These are phyloP conservation scores for Naganishia onofrii DNA, from an alignment of 768 basidiomycete species.

Conservation along the genomic window DNA sequence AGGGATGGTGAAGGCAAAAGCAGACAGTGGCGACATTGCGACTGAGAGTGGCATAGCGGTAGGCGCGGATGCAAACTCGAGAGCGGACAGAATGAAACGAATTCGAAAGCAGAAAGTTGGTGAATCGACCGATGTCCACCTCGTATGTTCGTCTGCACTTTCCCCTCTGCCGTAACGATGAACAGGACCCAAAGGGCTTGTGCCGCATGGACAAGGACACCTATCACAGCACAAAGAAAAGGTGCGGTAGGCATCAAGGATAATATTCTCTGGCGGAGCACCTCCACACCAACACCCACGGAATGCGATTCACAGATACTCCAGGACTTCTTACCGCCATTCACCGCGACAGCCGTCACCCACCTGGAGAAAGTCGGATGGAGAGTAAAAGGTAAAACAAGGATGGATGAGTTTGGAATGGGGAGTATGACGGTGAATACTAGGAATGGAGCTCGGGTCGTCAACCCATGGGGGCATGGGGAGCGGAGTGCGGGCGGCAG, in stretches of 20 bases:
- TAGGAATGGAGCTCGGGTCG: conserved; percentile 69
- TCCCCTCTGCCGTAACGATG: background rate
- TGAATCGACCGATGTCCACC: no score
- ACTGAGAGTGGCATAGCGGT: no score
- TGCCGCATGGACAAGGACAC: background rate
- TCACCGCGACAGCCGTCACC: conserved; percentile 78
- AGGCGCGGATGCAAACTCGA: no score
- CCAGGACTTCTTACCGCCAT: conserved; percentile 69
- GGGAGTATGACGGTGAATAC: conserved; percentile 79
- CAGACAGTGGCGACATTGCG: no score
- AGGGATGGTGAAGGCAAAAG: no score
- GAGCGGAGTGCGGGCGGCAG: conserved; percentile 80
- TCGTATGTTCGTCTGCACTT: no score
- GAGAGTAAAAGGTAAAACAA: conserved; percentile 75
- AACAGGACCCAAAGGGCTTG: background rate
- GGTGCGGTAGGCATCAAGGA: conserved; percentile 72
- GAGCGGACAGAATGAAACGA: no score
- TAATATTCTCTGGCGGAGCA: conserved; percentile 69
- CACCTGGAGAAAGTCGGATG: conserved; percentile 64
- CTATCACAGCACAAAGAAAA: background rate
- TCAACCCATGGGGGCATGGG: conserved; percentile 65
- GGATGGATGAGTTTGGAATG: conserved; percentile 99
- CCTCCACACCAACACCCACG: conserved; percentile 55
- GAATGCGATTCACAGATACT: conserved; percentile 80
- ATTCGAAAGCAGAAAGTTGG: no score